Evolutionary conservation across 1,284 basidiomycete species (phyloP).

Genomic region (Ustilago vetiveriae): DNA sequence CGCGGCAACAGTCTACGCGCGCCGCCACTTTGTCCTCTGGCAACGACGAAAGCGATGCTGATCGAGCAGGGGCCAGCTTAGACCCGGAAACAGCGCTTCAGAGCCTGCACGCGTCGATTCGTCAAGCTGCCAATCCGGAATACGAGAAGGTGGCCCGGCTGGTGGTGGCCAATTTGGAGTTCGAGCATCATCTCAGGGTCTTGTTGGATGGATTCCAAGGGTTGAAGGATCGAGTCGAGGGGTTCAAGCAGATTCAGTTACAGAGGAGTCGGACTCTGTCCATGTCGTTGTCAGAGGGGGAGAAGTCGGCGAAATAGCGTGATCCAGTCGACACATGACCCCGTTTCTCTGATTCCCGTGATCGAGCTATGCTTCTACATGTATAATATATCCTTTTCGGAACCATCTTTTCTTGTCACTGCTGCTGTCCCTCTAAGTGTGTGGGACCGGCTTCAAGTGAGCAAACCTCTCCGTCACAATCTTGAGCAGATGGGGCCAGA

Average conservation of each 20-base stretch:
- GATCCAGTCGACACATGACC: too few species aligned
- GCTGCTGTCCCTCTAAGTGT: too few species aligned
- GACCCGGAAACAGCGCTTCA: constrained; percentile 17
- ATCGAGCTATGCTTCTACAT: too few species aligned
- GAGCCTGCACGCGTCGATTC: constrained; percentile 20
- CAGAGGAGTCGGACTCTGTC: not conserved
- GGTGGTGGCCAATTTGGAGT: constrained; percentile 36
- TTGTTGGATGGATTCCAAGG: constrained; percentile 26
- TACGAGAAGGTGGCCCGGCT: constrained; percentile 30
- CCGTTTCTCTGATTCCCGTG: too few species aligned
- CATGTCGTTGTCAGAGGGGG: not conserved
- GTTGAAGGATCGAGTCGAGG: constrained; percentile 36
- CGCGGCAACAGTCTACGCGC: constrained; percentile 5
- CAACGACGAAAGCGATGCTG: not conserved
- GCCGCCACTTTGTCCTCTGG: not conserved
- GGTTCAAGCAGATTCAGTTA: constrained; percentile 17
- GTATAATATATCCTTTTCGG: too few species aligned
- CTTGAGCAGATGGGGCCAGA: constrained; percentile 82
- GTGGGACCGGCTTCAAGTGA: too few species aligned
- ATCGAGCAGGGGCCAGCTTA: not conserved
- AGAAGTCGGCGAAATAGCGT: not conserved
- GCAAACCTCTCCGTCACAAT: too few species aligned
- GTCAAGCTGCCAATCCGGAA: constrained; percentile 28
- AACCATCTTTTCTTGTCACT: too few species aligned
- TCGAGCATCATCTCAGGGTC: constrained; percentile 25